Percentiles rank a stretch among this genome's conserved stretches.
Evolutionary conservation across 2,329 filamentous ascomycete genomes (phyloP).

Genomic region (Graphiopsis chlorocephala): DNA sequence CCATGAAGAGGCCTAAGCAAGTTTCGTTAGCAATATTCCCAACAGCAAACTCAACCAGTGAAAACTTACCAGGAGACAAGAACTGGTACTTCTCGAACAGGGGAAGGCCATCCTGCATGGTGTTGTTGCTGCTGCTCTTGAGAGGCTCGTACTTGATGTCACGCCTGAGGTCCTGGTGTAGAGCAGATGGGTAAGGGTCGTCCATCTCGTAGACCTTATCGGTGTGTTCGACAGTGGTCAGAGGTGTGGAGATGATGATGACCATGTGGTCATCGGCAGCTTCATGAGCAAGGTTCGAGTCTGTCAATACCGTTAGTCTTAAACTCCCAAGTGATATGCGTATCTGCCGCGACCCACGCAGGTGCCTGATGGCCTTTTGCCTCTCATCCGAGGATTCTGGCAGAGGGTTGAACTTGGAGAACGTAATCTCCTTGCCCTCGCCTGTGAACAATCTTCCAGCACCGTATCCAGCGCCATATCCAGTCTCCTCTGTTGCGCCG

Average conservation of each 20-base stretch:
- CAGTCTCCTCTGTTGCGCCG: conserved; percentile 14
- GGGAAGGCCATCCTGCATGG: conserved; percentile 42
- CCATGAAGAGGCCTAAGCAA: conserved; percentile 75
- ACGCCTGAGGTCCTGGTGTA: conserved; percentile 75
- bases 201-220: conserved; percentile 60
- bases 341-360: neutral
- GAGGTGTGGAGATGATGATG: conserved; percentile 16
- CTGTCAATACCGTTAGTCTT: neutral
- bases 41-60: neutral
- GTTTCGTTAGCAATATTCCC: neutral
- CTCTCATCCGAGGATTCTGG: neutral
- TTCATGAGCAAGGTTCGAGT: neutral
- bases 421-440: neutral
- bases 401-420: neutral
- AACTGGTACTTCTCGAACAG: conserved; percentile 94
- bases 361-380: neutral
- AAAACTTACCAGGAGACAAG: conserved; percentile 73
- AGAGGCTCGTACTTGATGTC: conserved; percentile 42
- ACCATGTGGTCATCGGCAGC: conserved; percentile 10
- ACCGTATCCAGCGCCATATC: neutral
- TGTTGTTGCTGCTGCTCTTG: conserved; percentile 20
- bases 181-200: conserved; percentile 58
- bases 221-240: neutral
- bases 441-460: neutral
- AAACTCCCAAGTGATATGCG: neutral